phyloP scores from a whole-genome alignment of 495 filamentous ascomycete species.

The Parathielavia hyrcaniae region DNA sequence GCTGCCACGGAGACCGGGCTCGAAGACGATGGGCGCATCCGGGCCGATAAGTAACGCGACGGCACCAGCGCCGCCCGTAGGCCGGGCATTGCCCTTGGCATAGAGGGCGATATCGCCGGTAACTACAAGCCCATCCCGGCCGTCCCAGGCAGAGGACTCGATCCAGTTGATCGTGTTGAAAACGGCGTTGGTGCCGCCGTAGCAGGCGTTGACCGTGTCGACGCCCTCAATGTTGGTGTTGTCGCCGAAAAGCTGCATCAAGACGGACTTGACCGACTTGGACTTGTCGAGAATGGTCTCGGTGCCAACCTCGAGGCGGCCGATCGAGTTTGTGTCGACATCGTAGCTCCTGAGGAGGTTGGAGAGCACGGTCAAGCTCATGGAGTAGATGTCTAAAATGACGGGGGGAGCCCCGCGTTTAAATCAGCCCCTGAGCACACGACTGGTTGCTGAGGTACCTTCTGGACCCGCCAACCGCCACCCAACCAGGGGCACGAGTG shows the following conservation, averaged over 20 bases:
- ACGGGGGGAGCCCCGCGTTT: conserved; percentile 19
- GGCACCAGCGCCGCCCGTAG: conserved; percentile 90
- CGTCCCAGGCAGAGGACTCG: conserved; percentile 97
- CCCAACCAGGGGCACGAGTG: conserved; percentile 4
- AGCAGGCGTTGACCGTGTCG: conserved; percentile 96
- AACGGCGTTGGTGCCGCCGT: conserved; percentile 94
- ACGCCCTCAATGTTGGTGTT: conserved; percentile 93
- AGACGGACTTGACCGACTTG: conserved; percentile 98
- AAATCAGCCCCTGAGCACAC: conserved; percentile 26
- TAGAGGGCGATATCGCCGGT: conserved; percentile 97
- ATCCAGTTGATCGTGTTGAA: conserved; percentile 98
- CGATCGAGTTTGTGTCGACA: conserved; percentile 83
- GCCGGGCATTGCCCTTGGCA: conserved; percentile 90
- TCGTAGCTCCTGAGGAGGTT: conserved; percentile 89
- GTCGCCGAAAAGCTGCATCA: conserved; percentile 92
- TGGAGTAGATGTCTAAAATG: conserved; percentile 88
- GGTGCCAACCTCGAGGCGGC: conserved; percentile 93
- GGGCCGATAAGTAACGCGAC: conserved; percentile 94
- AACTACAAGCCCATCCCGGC: conserved; percentile 86
- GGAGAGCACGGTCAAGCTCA: conserved; percentile 81
- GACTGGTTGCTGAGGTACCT: conserved; percentile 14
- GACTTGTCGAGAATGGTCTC: conserved; percentile 99
- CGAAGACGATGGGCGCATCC: conserved; percentile 82
- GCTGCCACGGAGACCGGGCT: conserved; percentile 83
- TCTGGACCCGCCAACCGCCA: conserved; percentile 7